phyloP scores from a whole-genome alignment of 371 early-diverging fungal genomes.

The Massospora cicadina region DNA sequence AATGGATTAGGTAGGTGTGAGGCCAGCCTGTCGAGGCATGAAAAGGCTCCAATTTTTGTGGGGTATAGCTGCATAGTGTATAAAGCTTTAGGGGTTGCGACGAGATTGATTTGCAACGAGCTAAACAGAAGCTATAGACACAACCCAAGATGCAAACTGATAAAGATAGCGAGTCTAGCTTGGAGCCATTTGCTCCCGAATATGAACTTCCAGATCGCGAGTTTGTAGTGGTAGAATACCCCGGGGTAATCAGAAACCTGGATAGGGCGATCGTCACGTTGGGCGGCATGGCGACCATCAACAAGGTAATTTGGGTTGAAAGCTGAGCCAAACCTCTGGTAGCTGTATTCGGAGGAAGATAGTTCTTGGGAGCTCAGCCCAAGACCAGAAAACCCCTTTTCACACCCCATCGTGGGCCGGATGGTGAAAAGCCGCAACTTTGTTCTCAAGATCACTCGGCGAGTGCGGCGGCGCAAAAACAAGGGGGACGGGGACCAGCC shows the following conservation, averaged over 20 bases:
- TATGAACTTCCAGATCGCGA: not conserved
- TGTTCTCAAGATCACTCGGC: not conserved
- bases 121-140: no score
- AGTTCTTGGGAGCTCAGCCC: not conserved
- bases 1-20: no score
- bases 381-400: not conserved
- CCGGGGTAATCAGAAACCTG: not conserved
- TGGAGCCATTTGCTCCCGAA: not conserved
- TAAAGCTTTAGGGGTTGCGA: no score
- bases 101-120: no score
- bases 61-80: no score
- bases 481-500: not conserved
- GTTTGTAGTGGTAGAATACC: not conserved
- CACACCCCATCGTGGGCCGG: not conserved
- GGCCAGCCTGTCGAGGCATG: no score
- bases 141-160: no score
- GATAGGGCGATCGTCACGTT: not conserved
- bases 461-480: not conserved
- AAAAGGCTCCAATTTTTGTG: no score
- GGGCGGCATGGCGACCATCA: not conserved
- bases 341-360: not conserved
- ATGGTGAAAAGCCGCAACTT: not conserved
- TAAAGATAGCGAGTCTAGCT: no score
- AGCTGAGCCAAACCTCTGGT: not conserved
- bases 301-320: not conserved